A percentile compares a stretch with the other conserved stretches of the same genome.
These are phyloP conservation scores for Trypanosoma melophagium DNA, from an alignment of 208 protist species.

Conservation along the genomic window DNA sequence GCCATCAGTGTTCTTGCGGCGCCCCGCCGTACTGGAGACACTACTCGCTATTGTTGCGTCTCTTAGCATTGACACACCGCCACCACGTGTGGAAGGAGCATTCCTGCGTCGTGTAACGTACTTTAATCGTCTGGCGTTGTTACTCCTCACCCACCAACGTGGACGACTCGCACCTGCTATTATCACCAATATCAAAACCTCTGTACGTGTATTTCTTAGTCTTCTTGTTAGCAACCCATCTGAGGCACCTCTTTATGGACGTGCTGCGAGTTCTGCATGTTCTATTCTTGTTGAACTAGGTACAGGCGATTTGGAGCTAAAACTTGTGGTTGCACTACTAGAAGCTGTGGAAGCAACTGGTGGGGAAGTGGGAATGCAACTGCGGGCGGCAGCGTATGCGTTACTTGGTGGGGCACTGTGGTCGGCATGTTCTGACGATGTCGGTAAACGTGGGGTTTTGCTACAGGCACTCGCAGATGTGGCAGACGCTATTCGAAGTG, in stretches of 20 bases:
- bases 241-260: slow-evolving; percentile 39
- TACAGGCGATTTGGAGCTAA: slow-evolving; percentile 48
- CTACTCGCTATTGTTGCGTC: slow-evolving; percentile 18
- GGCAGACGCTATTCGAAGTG: slow-evolving; percentile 9
- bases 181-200: slow-evolving; percentile 32
- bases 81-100: slow-evolving; percentile 28
- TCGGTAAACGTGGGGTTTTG: slow-evolving; percentile 10
- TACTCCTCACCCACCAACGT: slow-evolving; percentile 51
- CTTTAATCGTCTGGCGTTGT: slow-evolving; percentile 53
- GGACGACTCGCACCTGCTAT: slow-evolving; percentile 36
- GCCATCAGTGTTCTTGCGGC: slow-evolving; percentile 7
- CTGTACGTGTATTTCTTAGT: slow-evolving; percentile 36
- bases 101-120: slow-evolving; percentile 57
- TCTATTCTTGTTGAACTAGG: slow-evolving; percentile 35
- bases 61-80: slow-evolving; percentile 38
- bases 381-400: slow-evolving; percentile 23
- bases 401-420: slow-evolving; percentile 7
- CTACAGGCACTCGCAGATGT: slow-evolving; percentile 22
- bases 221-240: slow-evolving; percentile 51
- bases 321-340: slow-evolving; percentile 65
- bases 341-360: slow-evolving; percentile 31
- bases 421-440: slow-evolving; percentile 8
- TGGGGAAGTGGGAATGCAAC: slow-evolving; percentile 2
- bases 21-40: slow-evolving; percentile 10
- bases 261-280: slow-evolving; percentile 55